Evolutionary conservation across 2,329 filamentous ascomycete species (phyloP), one percentile per base, ranked within the genome.

Genomic region (Mycosphaerella sp.): DNA sequence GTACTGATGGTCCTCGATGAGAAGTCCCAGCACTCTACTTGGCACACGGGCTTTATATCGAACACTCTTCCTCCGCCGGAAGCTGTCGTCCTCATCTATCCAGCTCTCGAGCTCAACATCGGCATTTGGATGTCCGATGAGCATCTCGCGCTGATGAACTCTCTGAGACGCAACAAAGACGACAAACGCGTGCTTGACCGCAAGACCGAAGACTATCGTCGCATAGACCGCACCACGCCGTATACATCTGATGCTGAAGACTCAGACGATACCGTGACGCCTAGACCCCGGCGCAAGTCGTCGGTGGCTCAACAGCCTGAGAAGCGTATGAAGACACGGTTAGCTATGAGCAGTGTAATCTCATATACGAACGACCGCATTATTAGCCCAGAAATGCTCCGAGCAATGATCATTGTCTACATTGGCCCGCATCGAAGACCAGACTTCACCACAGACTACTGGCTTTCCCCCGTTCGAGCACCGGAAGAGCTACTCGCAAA

Each of bases 41-140:
- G 59, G 56, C 54, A 60, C 42, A 44, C 64, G 41, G 57, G 62
- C 26, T 55, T 61, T 44, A 53, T 78, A 77, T 11, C 73, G 74
- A 17, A 75, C 67, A n/a, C 51, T 7, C 51, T 61, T 8, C 57
- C 63, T 14, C 58, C 68, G 82, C 93, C 93, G 0, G 86, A 87
- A 49, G 92, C 90, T 0, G 72, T 97, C 6, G 78, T 97, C 0
- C 78, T 95, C 46, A 84, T 95, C 55, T 98, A 98, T 65, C 93
- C 93, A 0, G 85, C 86, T 0, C 74, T 98, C 55, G 93, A 97
- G 66, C 90, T 97, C 87, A 96, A 95, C 66, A 97, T 97, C 61
- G 89, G 89, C 38, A 96, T 91, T 70, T 98, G 93, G 93, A 97
- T 98, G 91, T 91, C 89, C 0, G 92, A 97, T 64, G 92, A 97